Evolutionary conservation across 2,329 filamentous ascomycete genomes (phyloP).

Genomic region (Aureobasidium sp.): DNA sequence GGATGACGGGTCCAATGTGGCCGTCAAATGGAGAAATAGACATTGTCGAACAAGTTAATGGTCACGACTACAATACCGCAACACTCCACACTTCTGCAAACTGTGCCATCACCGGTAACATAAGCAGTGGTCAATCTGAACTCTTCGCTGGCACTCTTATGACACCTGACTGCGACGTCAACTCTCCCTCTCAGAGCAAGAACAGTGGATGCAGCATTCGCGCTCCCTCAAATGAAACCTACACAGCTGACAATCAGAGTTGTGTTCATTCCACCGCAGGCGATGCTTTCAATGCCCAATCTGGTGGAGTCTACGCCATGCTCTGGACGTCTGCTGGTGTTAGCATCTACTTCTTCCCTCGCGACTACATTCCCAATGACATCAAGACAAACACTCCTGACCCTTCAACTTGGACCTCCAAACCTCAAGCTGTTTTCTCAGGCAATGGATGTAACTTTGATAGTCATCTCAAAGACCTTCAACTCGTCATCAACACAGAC

Average conservation of each 20-base stretch:
- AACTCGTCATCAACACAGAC: slow-evolving; percentile 71
- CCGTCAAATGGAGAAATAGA: slow-evolving; percentile 42
- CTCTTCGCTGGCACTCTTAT: slow-evolving; percentile 45
- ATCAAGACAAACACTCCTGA: slow-evolving; percentile 53
- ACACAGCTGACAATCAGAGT: slow-evolving; percentile 22
- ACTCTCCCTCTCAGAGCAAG: slow-evolving; percentile 32
- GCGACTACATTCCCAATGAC: slow-evolving; percentile 58
- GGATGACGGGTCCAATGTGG: slow-evolving; percentile 32
- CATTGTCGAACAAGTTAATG: slow-evolving; percentile 44
- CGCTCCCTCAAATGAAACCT: slow-evolving; percentile 21
- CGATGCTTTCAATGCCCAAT: slow-evolving; percentile 44
- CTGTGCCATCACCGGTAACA: slow-evolving; percentile 34
- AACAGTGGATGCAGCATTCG: slow-evolving; percentile 39
- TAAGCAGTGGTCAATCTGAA: slow-evolving; percentile 19
- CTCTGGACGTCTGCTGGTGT: slow-evolving; percentile 66
- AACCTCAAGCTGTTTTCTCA: slow-evolving; percentile 60
- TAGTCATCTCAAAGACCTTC: slow-evolving; percentile 61
- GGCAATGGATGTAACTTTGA: slow-evolving; percentile 63
- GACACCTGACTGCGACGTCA: slow-evolving; percentile 44
- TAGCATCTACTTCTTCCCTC: slow-evolving; percentile 75
- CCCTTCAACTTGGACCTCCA: slow-evolving; percentile 58
- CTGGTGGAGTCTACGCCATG: slow-evolving; percentile 42
- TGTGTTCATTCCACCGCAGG: slow-evolving; percentile 34
- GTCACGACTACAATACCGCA: slow-evolving; percentile 30
- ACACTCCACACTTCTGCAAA: slow-evolving; percentile 42